A percentile compares a stretch with the other conserved stretches of the same genome.
Conservation (phyloP, 2,329 filamentous ascomycete genomes). For the Rhynchosporium graminicola region DNA sequence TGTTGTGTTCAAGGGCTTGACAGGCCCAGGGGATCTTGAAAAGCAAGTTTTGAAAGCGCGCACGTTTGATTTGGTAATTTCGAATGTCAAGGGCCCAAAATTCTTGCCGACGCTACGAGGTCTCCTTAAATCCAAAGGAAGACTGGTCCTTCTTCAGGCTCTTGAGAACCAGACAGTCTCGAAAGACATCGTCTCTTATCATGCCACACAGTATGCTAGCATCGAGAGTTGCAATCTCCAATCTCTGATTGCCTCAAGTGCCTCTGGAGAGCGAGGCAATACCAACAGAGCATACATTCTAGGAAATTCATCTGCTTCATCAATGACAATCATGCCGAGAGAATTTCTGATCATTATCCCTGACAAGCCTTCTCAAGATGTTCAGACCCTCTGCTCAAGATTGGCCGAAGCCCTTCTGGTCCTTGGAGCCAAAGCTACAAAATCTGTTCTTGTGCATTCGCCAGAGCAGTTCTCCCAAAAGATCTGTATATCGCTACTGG, state of each 20-base stretch:
- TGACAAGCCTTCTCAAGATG: not conserved
- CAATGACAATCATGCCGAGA: not conserved
- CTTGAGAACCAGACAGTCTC: not conserved
- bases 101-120: not conserved
- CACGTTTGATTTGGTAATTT: constrained; percentile 9
- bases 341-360: constrained; percentile 11
- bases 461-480: constrained; percentile 10
- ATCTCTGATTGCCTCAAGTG: not conserved
- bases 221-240: not conserved
- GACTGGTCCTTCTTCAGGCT: not conserved
- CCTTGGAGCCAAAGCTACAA: constrained; percentile 3
- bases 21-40: not conserved
- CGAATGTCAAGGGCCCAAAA: not conserved
- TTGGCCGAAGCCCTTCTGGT: constrained; percentile 9
- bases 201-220: not conserved
- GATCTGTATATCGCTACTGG: constrained; percentile 21
- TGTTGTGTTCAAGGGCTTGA: not conserved
- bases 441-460: not conserved
- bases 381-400: constrained; percentile 8
- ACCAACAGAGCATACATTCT: not conserved
- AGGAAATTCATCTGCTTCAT: not conserved
- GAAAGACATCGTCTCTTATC: not conserved
- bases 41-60: constrained; percentile 7
- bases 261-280: not conserved
- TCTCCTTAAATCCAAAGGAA: constrained; percentile 7